Evolutionary conservation across 1,284 basidiomycete species (phyloP), one percentile per base, ranked within the genome.

Genomic region (Fereydounia khargensis): DNA sequence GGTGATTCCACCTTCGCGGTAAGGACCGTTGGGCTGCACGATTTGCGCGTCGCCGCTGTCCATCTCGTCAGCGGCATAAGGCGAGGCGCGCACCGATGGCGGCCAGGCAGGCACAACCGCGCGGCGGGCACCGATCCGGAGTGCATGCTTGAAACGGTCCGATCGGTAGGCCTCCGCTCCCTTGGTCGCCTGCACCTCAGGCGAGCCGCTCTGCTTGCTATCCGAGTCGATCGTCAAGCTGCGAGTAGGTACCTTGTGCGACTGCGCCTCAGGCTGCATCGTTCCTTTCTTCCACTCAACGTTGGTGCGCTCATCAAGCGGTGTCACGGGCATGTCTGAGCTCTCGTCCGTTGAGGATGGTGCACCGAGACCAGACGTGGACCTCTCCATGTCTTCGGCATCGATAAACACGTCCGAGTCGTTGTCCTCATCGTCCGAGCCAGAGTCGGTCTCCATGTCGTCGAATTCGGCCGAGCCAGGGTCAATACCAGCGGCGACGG

Each of bases 1-100:
- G 2, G 57, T 57, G 35, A 68, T 50, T n/a, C 48, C 57, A 19
- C 54, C 56, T 24, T 68, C 45, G 20, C 63, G 53, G 23, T 65
- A 61, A 4, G 63, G 60, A 1, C 66, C 66, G 13, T 43, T 53
- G 5, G 66, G 64, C 21, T 48, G 52, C 11, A 66, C 55, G 19
- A 52, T 57, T 30, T 53, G 33, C 14, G 42, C 39, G 24, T 44
- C 36, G 18, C n/a, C n/a, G n/a, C n/a, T n/a, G n/a, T n/a, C n/a
- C n/a, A n/a, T n/a, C n/a, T n/a, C n/a, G n/a, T n/a, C n/a, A n/a
- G n/a, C n/a, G n/a, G n/a, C n/a, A n/a, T 47, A 41, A 11, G 46
- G 44, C 6, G 49, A 42, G n/a, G n/a, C n/a, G n/a, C n/a, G n/a
- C n/a, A n/a, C n/a, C n/a, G n/a, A n/a, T n/a, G n/a, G n/a, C n/a